A percentile compares a stretch with the other conserved stretches of the same genome.
phyloP scores from a whole-genome alignment of 2,329 filamentous ascomycete genomes.

The Trichoderma semiorbis region DNA sequence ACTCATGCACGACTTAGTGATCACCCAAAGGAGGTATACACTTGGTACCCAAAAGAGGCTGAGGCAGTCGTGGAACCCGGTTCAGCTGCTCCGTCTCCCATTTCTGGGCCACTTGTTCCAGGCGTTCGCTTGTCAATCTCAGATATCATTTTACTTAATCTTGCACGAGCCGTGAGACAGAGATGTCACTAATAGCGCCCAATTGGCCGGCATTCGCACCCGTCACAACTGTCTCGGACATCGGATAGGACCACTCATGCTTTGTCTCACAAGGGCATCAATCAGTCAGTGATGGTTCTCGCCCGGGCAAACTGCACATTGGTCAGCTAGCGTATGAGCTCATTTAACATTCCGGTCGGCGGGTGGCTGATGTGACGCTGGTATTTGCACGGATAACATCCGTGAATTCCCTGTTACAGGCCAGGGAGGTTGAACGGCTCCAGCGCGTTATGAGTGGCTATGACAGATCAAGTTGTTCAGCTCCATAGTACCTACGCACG shows the following conservation, averaged over 20 bases:
- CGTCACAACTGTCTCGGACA: not conserved
- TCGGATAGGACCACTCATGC: not conserved
- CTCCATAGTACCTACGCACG: not conserved
- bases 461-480: not conserved
- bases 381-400: not conserved
- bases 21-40: not conserved
- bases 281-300: not conserved
- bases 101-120: not conserved
- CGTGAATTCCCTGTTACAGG: not conserved
- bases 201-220: not conserved
- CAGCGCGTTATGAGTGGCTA: not conserved
- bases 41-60: not conserved
- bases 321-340: not conserved
- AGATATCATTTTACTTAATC: not conserved
- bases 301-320: not conserved
- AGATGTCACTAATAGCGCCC: not conserved
- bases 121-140: not conserved
- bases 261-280: not conserved
- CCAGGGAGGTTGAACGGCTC: not conserved
- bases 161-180: not conserved
- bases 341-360: not conserved
- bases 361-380: not conserved
- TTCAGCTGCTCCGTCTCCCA: not conserved
- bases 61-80: not conserved
- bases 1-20: not conserved